Percentiles rank a stretch among this genome's conserved stretches.
Evolutionary conservation across 2,329 filamentous ascomycete genomes (phyloP).

Genomic region (Esteya vermicola): DNA sequence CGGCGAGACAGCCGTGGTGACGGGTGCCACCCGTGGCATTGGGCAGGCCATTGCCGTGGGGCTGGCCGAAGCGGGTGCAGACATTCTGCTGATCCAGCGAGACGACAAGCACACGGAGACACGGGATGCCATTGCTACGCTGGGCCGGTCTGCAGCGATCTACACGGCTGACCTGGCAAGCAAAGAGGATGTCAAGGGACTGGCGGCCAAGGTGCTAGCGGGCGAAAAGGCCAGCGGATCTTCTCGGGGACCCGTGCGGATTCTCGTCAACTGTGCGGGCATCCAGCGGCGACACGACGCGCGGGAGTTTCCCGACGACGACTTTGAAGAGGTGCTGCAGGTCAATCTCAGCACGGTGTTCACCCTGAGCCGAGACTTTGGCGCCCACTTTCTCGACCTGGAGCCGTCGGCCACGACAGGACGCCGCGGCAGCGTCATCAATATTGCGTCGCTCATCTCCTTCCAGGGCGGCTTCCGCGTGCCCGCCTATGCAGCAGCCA

Average conservation of each 20-base stretch:
- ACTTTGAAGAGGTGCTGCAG: constrained; percentile 72
- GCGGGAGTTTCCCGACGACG: constrained; percentile 58
- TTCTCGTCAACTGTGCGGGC: constrained; percentile 76
- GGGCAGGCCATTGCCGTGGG: constrained; percentile 42
- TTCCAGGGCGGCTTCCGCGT: constrained; percentile 85
- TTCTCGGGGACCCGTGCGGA: constrained; percentile 35
- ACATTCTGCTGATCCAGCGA: constrained; percentile 34
- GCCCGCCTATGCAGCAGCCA: constrained; percentile 74
- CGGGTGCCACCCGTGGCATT: constrained; percentile 43
- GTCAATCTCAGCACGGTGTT: constrained; percentile 79
- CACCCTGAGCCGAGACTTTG: constrained; percentile 61
- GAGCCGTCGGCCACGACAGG: constrained; percentile 29
- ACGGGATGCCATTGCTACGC: constrained; percentile 43
- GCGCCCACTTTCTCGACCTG: constrained; percentile 60
- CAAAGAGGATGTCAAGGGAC: constrained; percentile 39
- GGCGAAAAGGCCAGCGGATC: constrained; percentile 31
- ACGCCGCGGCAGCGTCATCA: constrained; percentile 62
- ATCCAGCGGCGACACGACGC: constrained; percentile 70
- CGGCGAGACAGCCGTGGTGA: constrained; percentile 42
- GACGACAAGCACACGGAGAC: constrained; percentile 31
- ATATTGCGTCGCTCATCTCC: constrained; percentile 65
- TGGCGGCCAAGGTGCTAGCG: constrained; percentile 46
- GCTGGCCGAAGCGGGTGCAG: constrained; percentile 43
- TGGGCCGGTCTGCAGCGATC: constrained; percentile 52
- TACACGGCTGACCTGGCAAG: constrained; percentile 58